Evolutionary conservation across 2,329 filamentous ascomycete genomes (phyloP).

Genomic region (Leptographium galeiforme): DNA sequence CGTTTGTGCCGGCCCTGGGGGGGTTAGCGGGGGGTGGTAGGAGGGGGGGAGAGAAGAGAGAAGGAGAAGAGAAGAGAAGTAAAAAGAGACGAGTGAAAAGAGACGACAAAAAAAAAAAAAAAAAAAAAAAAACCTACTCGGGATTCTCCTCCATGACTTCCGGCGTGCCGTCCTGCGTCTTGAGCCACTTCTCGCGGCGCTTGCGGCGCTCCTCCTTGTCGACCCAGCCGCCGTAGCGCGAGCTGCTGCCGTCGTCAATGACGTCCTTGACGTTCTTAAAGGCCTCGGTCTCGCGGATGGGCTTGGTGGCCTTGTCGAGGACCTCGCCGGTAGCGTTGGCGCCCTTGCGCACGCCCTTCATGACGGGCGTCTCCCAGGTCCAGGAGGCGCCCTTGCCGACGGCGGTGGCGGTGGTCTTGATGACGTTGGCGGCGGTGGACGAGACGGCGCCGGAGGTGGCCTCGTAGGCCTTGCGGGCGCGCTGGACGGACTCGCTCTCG

Average conservation of each 20-base stretch:
- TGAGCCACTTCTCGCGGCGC: constrained; percentile 60
- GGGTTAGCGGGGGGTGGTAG: neutral
- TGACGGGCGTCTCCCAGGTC: constrained; percentile 93
- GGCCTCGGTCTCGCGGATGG: constrained; percentile 85
- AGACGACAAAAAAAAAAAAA: constrained; percentile 11
- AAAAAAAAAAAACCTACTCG: constrained; percentile 47
- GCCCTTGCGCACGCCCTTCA: constrained; percentile 80
- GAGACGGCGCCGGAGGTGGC: constrained; percentile 74
- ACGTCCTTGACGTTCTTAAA: constrained; percentile 92
- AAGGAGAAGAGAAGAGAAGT: neutral
- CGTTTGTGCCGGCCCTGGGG: constrained; percentile 74
- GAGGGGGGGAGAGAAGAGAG: neutral
- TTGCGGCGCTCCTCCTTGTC: constrained; percentile 89
- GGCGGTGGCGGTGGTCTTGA: constrained; percentile 74
- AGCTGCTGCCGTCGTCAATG: constrained; percentile 93
- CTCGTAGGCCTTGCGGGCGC: constrained; percentile 74
- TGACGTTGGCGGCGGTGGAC: constrained; percentile 61
- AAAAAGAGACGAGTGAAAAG: constrained; percentile 15
- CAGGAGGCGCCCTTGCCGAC: constrained; percentile 85
- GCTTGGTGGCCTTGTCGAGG: constrained; percentile 87
- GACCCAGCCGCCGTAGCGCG: constrained; percentile 88
- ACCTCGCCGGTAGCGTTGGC: constrained; percentile 76
- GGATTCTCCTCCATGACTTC: constrained; percentile 69
- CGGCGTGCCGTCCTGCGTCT: constrained; percentile 38
- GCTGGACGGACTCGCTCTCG: constrained; percentile 82